Conservation (phyloP, 1,284 basidiomycete genomes). For the Microbotryum saponariae region DNA sequence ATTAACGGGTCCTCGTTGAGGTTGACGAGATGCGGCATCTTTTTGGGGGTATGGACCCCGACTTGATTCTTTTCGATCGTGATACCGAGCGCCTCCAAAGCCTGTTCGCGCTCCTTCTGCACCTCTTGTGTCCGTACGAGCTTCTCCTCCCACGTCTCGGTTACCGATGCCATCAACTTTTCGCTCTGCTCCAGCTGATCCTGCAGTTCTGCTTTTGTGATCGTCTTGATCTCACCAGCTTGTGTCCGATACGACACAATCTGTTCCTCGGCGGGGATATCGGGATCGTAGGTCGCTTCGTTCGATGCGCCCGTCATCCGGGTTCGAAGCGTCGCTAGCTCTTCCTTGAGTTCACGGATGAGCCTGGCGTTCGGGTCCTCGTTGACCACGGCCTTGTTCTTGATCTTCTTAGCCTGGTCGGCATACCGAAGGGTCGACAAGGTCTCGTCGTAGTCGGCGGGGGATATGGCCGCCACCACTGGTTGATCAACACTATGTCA, state of each 20-base stretch:
- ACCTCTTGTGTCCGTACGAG: conserved; percentile 84
- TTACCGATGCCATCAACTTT: conserved; percentile 91
- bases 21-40: conserved; percentile 93
- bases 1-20: conserved; percentile 47
- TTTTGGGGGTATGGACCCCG: conserved; percentile 97
- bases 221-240: conserved; percentile 86
- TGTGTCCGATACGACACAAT: conserved; percentile 91
- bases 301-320: conserved; percentile 32
- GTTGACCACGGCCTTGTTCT: conserved; percentile 98
- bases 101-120: conserved; percentile 92
- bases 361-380: conserved; percentile 99
- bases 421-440: conserved; percentile 91
- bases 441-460: conserved; percentile 96
- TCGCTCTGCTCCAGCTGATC: conserved; percentile 94
- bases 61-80: conserved; percentile 93
- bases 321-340: conserved; percentile 57
- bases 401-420: conserved; percentile 87
- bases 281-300: conserved; percentile 78
- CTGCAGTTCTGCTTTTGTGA: conserved; percentile 92
- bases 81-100: conserved; percentile 93
- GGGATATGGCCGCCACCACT: conserved; percentile 87
- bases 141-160: conserved; percentile 98
- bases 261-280: conserved; percentile 85
- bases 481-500: too few species aligned
- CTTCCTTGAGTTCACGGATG: conserved; percentile 96